These are phyloP conservation scores for Citrus maxima DNA, from an alignment of 345 rosid genomes.

Conservation along the genomic window DNA sequence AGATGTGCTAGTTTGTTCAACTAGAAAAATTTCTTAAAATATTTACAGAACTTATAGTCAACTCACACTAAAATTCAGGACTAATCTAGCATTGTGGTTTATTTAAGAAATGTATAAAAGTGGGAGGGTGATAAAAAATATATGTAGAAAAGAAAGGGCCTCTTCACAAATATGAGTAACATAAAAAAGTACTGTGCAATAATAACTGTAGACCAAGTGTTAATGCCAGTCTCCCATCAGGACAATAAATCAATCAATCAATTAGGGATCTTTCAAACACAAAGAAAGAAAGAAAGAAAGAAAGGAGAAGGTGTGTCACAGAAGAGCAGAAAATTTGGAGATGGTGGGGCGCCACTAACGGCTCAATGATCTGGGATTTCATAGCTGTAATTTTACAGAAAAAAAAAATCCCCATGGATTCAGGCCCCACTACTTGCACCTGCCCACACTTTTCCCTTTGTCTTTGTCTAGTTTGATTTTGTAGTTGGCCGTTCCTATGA, in stretches of 20 bases:
- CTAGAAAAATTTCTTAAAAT: no score
- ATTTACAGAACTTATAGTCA: no score
- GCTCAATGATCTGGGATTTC: constrained; percentile 13
- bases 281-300: neutral
- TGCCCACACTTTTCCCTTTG: neutral
- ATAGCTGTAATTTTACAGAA: neutral
- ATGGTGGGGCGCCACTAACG: constrained; percentile 18
- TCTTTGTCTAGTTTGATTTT: neutral
- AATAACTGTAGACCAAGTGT: neutral
- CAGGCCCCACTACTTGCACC: neutral
- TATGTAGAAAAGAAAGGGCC: neutral
- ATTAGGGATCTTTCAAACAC: neutral
- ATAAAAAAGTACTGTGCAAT: constrained; percentile 7
- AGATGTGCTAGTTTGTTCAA: no score
- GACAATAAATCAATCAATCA: constrained; percentile 1
- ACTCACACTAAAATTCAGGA: no score
- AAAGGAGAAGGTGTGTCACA: no score
- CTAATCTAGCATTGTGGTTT: no score
- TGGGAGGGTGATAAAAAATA: neutral
- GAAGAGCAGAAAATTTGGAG: neutral
- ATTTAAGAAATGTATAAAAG: neutral
- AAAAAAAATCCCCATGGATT: neutral
- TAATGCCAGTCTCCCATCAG: constrained; percentile 1
- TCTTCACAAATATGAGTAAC: neutral
- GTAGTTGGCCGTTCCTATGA: neutral